A percentile compares a stretch with the other conserved stretches of the same genome.
These are phyloP conservation scores for Gilbertella persicaria DNA, from an alignment of 371 early-diverging fungal genomes.

Conservation along the genomic window DNA sequence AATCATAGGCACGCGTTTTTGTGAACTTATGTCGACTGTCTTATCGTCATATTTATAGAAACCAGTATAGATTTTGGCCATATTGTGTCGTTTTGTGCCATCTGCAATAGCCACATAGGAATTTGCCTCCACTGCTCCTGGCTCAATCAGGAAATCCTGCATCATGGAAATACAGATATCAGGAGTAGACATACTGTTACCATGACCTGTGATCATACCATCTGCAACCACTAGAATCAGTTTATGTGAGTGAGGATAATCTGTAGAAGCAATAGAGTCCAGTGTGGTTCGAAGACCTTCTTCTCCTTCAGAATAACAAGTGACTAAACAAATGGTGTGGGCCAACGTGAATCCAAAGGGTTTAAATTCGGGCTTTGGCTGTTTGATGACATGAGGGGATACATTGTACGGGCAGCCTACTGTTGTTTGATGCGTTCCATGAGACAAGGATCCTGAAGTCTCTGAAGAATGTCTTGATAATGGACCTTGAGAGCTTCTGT, in stretches of 20 bases:
- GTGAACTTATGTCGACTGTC: constrained; percentile 49
- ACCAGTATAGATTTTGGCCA: constrained; percentile 92
- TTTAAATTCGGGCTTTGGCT: constrained; percentile 52
- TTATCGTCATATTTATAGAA: constrained; percentile 72
- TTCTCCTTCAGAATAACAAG: constrained; percentile 93
- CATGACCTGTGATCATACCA: constrained; percentile 81
- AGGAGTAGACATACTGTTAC: constrained; percentile 77
- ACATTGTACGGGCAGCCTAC: constrained; percentile 20
- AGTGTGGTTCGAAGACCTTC: constrained; percentile 93
- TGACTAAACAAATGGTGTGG: constrained; percentile 78
- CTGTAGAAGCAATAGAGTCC: constrained; percentile 91
- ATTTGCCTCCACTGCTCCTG: constrained; percentile 61
- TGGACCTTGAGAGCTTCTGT: constrained; percentile 18
- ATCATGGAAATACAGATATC: constrained; percentile 84
- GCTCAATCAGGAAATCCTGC: constrained; percentile 68
- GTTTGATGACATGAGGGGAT: constrained; percentile 38
- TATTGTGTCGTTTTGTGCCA: constrained; percentile 93
- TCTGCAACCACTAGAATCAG: constrained; percentile 91
- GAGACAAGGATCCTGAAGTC: constrained; percentile 5
- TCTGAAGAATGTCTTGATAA: constrained; percentile 19
- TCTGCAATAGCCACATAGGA: constrained; percentile 94
- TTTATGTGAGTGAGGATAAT: constrained; percentile 92
- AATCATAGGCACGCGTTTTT: constrained; percentile 79
- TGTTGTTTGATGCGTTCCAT: constrained; percentile 1
- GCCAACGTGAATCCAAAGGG: constrained; percentile 71